These are phyloP conservation scores for Yamagishiella unicocca DNA, from an alignment of 139 green algal species.

Conservation along the genomic window DNA sequence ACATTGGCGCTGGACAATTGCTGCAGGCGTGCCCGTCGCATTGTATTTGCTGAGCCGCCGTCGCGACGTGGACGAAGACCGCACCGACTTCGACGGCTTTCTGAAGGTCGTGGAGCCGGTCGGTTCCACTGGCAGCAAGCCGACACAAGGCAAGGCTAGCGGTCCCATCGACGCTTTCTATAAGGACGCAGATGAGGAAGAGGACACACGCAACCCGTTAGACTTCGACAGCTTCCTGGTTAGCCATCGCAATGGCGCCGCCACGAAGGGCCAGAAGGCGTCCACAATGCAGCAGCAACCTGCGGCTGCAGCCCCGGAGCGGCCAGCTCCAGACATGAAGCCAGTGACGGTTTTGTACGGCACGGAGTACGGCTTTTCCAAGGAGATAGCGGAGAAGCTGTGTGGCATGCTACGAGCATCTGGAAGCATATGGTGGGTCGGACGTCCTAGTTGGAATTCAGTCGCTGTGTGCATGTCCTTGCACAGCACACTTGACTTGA, in stretches of 20 bases:
- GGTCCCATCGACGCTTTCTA: conserved; percentile 36
- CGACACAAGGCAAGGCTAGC: background rate
- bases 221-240: conserved; percentile 59
- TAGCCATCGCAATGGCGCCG: background rate
- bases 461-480: background rate
- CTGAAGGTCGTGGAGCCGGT: conserved; percentile 34
- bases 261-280: background rate
- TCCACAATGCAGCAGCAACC: background rate
- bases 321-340: conserved; percentile 41
- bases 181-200: conserved; percentile 31
- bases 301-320: background rate
- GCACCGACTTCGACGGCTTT: conserved; percentile 61
- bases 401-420: conserved; percentile 48
- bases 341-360: conserved; percentile 85
- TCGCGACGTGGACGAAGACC: background rate
- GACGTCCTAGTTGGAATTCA: background rate
- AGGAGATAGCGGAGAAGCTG: conserved; percentile 89
- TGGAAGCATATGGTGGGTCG: conserved; percentile 58
- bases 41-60: conserved; percentile 31
- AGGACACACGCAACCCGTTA: conserved; percentile 48
- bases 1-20: conserved; percentile 36
- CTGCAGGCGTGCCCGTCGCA: conserved; percentile 11
- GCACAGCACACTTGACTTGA: too few species aligned
- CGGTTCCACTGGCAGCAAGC: conserved; percentile 43
- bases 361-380: conserved; percentile 92